Conservation (phyloP, 805 yeast species). For the Candida michaelii region DNA sequence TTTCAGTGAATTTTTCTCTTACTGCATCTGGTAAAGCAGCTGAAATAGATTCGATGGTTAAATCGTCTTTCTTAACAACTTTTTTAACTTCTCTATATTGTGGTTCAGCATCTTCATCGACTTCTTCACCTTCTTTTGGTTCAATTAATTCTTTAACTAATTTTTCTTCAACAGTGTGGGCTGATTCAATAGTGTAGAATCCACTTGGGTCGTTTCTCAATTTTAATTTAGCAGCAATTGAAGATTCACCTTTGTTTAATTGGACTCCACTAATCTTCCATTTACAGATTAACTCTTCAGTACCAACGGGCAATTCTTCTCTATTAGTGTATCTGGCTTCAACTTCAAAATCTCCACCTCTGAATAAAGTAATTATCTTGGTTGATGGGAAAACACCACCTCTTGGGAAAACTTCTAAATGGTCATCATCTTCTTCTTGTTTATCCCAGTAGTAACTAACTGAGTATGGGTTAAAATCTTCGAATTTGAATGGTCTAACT, state of each 20-base stretch:
- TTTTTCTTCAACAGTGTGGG: constrained; percentile 91
- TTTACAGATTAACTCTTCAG: constrained; percentile 65
- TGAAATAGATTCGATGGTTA: constrained; percentile 59
- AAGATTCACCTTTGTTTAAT: constrained; percentile 70
- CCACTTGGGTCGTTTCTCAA: constrained; percentile 98
- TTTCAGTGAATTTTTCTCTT: constrained; percentile 68
- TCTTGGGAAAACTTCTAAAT: constrained; percentile 94
- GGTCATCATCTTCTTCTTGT: constrained; percentile 80
- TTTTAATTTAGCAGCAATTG: constrained; percentile 86
- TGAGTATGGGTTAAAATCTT: constrained; percentile 87
- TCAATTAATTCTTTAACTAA: constrained; percentile 86
- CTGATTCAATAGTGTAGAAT: constrained; percentile 88
- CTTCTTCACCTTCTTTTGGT: constrained; percentile 48
- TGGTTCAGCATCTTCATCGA: constrained; percentile 70
- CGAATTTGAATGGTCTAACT: constrained; percentile 98
- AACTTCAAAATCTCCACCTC: constrained; percentile 85
- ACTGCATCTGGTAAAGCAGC: constrained; percentile 58
- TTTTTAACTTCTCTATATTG: constrained; percentile 88
- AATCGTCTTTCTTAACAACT: constrained; percentile 85
- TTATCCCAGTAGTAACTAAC: constrained; percentile 96
- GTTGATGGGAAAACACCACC: constrained; percentile 94
- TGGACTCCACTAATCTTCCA: constrained; percentile 88
- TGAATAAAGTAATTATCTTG: constrained; percentile 90
- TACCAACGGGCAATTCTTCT: constrained; percentile 68
- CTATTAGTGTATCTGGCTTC: constrained; percentile 83